These are phyloP conservation scores for Pachyrhizus erosus DNA, from an alignment of 306 rosid genomes.

Conservation along the genomic window DNA sequence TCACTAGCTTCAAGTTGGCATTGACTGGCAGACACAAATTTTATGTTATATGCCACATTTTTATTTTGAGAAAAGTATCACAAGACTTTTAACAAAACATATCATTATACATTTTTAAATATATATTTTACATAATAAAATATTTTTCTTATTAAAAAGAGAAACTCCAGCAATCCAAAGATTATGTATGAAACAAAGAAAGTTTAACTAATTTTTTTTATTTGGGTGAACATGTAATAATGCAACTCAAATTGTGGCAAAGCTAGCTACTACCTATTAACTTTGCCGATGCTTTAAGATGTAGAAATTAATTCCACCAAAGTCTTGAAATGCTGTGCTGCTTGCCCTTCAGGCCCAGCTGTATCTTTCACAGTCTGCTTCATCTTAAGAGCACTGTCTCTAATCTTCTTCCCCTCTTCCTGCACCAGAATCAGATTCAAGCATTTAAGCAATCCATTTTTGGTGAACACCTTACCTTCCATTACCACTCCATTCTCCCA, in stretches of 20 bases:
- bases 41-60: too few species aligned
- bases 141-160: too few species aligned
- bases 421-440: not conserved
- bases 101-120: too few species aligned
- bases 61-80: too few species aligned
- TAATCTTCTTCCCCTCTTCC: slow-evolving; percentile 4
- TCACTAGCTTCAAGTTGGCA: too few species aligned
- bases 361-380: not conserved
- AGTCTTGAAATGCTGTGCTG: not conserved
- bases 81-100: too few species aligned
- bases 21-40: too few species aligned
- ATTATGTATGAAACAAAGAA: too few species aligned
- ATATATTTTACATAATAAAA: too few species aligned
- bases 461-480: slow-evolving; percentile 18
- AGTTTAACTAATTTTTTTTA: too few species aligned
- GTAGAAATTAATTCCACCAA: not conserved
- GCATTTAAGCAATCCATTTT: not conserved
- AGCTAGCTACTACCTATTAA: not conserved
- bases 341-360: not conserved
- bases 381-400: not conserved
- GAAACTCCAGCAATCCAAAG: too few species aligned
- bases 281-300: not conserved
- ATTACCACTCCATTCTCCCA: not conserved
- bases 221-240: too few species aligned
- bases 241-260: not conserved